Evolutionary conservation across 352 stramenopile genomes (phyloP), one percentile per base, ranked within the genome.

Genomic region (Phytopythium litorale): DNA sequence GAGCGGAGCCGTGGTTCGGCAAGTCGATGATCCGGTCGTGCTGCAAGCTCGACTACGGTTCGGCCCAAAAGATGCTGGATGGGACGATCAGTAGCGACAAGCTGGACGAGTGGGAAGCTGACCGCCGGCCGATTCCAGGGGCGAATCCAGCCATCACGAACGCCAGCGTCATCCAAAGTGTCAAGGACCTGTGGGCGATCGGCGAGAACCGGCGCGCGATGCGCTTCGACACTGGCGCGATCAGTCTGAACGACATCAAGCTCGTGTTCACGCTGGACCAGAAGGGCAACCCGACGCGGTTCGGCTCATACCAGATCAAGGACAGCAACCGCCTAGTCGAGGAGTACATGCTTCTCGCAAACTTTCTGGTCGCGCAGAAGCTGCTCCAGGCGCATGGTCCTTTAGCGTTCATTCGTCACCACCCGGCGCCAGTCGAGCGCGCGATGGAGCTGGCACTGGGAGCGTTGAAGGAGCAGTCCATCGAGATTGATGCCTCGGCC

Each of bases 261-360:
- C 67, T 99, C 13, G 82, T 87, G 45, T 98, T 99, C 78, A 75
- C 88, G 33, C 66, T 98, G n/a, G 94, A 98, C 64, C 75, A 78
- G 1, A 92, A 97, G 71, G 87, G 92, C 7, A 95, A 98, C 38
- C 96, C 97, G 11, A 79, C 85, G n/a, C 62, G 78, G 0, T 96
- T 91, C 46, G 78, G 81, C 8, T 87, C 82, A 4, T 99, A 99
- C 64, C 81, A 94, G 18, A 91, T 98, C 38, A 91, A 94, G 35
- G 89, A 99, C 69, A 98, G 90, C 38, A 99, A 99, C 66, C 76
- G 88, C 7, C 70, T 98, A 12, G 88, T 99, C 9, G 97, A 99
- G 75, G 97, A 99, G 73, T 99, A 97, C 77, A 99, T 99, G 97
- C 79, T 99, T 7, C 66, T 99, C 32, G 97, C 97, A 7, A 99